A percentile compares a stretch with the other conserved stretches of the same genome.
Evolutionary conservation across 2,329 filamentous ascomycete species (phyloP).

Genomic region (Neonectria ditissima): DNA sequence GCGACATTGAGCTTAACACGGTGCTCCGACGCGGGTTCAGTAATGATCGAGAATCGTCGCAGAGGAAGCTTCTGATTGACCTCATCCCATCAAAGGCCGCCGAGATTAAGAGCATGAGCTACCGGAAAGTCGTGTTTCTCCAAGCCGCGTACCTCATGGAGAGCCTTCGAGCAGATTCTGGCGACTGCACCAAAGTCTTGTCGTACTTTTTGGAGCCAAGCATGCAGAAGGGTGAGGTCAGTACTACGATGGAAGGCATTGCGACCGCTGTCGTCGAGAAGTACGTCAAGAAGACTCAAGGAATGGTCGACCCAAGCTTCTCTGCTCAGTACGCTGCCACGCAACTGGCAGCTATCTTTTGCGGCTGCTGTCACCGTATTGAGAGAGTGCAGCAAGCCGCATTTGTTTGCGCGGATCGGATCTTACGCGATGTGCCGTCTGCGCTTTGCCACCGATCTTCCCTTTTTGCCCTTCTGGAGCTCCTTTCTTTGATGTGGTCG

Average conservation of each 20-base stretch:
- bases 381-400: conserved; percentile 91
- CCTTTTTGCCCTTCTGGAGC: conserved; percentile 90
- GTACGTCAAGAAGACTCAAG: conserved; percentile 82
- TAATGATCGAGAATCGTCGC: conserved; percentile 79
- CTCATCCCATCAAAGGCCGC: conserved; percentile 81
- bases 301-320: conserved; percentile 79
- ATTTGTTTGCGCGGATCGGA: conserved; percentile 83
- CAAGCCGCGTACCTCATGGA: conserved; percentile 93
- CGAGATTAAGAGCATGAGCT: conserved; percentile 85
- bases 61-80: conserved; percentile 81
- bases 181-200: conserved; percentile 89
- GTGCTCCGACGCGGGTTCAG: conserved; percentile 89
- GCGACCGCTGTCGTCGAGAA: conserved; percentile 77
- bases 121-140: conserved; percentile 91
- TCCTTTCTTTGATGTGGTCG: conserved; percentile 93
- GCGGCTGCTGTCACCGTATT: conserved; percentile 92
- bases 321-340: conserved; percentile 92
- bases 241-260: conserved; percentile 73
- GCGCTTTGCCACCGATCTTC: conserved; percentile 90
- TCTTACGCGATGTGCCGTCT: conserved; percentile 87
- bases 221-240: conserved; percentile 73
- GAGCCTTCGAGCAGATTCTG: conserved; percentile 84
- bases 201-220: conserved; percentile 96
- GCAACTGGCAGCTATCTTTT: conserved; percentile 87
- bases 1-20: conserved; percentile 96